These are phyloP conservation scores for Pseudoneurospora amorphoporcata DNA, from an alignment of 495 filamentous ascomycete genomes.

Conservation along the genomic window DNA sequence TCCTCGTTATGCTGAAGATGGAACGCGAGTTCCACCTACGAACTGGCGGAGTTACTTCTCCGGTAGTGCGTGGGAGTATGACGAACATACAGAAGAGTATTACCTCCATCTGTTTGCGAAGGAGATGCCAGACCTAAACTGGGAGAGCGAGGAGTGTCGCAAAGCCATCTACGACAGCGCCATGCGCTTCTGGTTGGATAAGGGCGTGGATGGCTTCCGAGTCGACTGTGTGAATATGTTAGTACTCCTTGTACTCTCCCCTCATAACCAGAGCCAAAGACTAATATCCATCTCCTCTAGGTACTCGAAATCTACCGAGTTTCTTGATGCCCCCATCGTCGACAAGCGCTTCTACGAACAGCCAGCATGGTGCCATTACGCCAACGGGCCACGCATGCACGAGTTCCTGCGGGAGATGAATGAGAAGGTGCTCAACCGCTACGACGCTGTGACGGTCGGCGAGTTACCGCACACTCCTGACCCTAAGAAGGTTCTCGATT, in stretches of 20 bases:
- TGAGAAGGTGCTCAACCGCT: conserved; percentile 49
- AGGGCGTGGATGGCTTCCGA: conserved; percentile 57
- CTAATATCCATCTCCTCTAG: not conserved
- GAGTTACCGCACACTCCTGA: conserved; percentile 58
- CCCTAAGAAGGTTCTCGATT: conserved; percentile 46
- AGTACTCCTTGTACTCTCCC: not conserved
- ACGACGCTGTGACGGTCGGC: conserved; percentile 60
- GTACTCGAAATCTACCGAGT: conserved; percentile 51
- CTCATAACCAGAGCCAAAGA: not conserved
- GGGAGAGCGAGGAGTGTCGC: conserved; percentile 52
- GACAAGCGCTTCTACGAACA: conserved; percentile 28
- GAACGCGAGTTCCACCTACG: conserved; percentile 54
- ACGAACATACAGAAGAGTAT: conserved; percentile 54
- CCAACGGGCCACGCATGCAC: conserved; percentile 56
- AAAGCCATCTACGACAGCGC: conserved; percentile 53
- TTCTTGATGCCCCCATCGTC: conserved; percentile 51
- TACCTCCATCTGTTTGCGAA: conserved; percentile 59
- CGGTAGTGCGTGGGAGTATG: conserved; percentile 56
- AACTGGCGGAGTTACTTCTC: conserved; percentile 53
- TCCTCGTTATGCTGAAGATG: conserved; percentile 45
- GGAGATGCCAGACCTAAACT: conserved; percentile 66
- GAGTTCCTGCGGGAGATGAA: conserved; percentile 55
- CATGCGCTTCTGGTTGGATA: conserved; percentile 64
- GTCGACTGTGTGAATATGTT: conserved; percentile 57
- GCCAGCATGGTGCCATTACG: conserved; percentile 44